Evolutionary conservation across 139 green algal genomes (phyloP), one percentile per base, ranked within the genome.

Genomic region (Monoraphidium neglectum): DNA sequence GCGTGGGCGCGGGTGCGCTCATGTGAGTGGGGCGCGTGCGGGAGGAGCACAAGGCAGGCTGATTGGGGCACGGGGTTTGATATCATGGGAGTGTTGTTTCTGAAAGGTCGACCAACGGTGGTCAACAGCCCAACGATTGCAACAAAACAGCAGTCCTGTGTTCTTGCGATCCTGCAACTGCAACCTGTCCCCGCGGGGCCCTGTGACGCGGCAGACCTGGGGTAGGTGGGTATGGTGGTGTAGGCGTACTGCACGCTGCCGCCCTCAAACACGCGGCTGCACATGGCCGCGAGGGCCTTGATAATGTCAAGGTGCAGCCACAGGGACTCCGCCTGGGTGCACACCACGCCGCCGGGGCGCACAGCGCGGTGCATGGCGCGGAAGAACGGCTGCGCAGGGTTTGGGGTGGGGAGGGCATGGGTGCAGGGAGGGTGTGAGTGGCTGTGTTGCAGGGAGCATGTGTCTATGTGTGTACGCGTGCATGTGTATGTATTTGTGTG

Each of bases 151-250:
- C n/a, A n/a, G n/a, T n/a, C n/a, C n/a, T n/a, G n/a, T n/a, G n/a
- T n/a, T n/a, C n/a, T n/a, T n/a, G n/a, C n/a, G n/a, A n/a, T n/a
- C n/a, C n/a, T n/a, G n/a, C n/a, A 30, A 24, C 38, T 23, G 47
- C 56, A 61, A 23, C 4, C 18, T 33, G 6, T 49, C 15, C 8
- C n/a, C n/a, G n/a, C n/a, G n/a, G n/a, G n/a, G n/a, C n/a, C 12
- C 18, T 36, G 51, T 62, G 64, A 90, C 87, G n/a, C n/a, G n/a
- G n/a, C n/a, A n/a, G n/a, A n/a, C n/a, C 88, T 94, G 65, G 96
- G 96, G 83, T 99, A 99, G 26, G 96, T 99, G 28, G 96, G 96
- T 68, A 99, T 98, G 82, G 92, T 97, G 77, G 91, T 97, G 88
- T 92, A 97, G 1, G 86, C 96, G 84, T 99, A 99, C 30, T 91